Conservation (phyloP, 2,329 filamentous ascomycete genomes). For the Aureobasidium vineae region DNA sequence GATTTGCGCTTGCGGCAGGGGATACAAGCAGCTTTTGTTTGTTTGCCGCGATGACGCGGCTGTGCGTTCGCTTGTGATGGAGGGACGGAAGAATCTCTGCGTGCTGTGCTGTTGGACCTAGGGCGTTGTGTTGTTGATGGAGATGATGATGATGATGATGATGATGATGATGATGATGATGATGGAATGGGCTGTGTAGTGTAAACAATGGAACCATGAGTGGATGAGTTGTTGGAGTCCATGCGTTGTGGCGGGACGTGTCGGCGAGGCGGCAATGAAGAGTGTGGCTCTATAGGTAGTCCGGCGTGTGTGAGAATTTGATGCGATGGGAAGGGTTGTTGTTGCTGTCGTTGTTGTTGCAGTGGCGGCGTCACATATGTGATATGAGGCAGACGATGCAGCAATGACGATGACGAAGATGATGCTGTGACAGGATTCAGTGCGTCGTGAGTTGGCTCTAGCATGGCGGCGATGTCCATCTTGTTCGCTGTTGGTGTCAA, state of each 20-base stretch:
- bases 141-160: too few species aligned
- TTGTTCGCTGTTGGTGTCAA: background rate
- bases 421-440: background rate
- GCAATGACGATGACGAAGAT: background rate
- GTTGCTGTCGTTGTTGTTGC: background rate
- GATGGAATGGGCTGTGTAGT: background rate
- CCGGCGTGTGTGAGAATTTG: background rate
- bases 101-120: background rate
- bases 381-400: background rate
- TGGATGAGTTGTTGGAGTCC: background rate
- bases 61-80: background rate
- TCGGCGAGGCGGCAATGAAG: background rate
- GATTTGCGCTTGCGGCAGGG: conserved; percentile 19
- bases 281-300: background rate
- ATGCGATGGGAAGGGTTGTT: background rate
- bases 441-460: background rate
- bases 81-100: background rate
- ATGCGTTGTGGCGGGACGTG: background rate
- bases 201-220: background rate
- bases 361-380: background rate
- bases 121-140: background rate
- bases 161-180: background rate
- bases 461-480: conserved; percentile 17
- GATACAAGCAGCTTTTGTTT: conserved; percentile 21
- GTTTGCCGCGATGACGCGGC: background rate